phyloP scores from a whole-genome alignment of 768 basidiomycete genomes.

The Phlegmacium glaucopus region DNA sequence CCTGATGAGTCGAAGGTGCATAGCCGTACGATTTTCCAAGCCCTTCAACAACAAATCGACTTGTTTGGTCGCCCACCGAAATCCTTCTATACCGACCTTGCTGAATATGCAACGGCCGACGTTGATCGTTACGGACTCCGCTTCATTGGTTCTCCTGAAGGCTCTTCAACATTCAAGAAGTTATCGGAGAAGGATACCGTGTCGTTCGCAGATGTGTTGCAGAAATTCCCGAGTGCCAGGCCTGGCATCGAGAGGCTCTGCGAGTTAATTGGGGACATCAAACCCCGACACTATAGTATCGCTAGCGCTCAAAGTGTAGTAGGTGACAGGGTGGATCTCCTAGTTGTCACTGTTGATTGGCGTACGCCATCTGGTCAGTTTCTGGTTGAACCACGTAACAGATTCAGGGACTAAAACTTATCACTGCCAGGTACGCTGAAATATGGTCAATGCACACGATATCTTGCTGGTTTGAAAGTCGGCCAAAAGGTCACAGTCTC shows the following conservation, averaged over 20 bases:
- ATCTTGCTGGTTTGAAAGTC: conserved; percentile 76
- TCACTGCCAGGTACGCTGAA: conserved; percentile 56
- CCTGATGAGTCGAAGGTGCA: conserved; percentile 68
- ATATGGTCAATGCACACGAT: conserved; percentile 95
- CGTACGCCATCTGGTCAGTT: conserved; percentile 70
- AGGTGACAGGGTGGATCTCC: conserved; percentile 88
- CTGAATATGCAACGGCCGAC: conserved; percentile 64
- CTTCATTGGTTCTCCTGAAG: conserved; percentile 94
- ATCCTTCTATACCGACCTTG: conserved; percentile 89
- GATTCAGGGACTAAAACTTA: background rate
- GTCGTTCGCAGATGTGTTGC: conserved; percentile 85
- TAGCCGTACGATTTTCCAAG: conserved; percentile 93
- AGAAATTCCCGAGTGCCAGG: conserved; percentile 70
- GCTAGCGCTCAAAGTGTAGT: conserved; percentile 95
- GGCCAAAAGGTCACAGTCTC: conserved; percentile 97
- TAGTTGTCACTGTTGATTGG: conserved; percentile 98
- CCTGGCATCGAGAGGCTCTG: conserved; percentile 85
- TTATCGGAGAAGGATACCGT: conserved; percentile 93
- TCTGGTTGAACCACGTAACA: background rate
- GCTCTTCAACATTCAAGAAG: conserved; percentile 91
- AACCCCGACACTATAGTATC: conserved; percentile 97
- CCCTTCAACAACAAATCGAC: conserved; percentile 94
- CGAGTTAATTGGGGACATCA: conserved; percentile 90
- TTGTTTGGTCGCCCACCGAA: conserved; percentile 95
- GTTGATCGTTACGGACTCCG: conserved; percentile 77